Evolutionary conservation across 805 yeast genomes (phyloP).

Genomic region (Ogataea polymorpha): DNA sequence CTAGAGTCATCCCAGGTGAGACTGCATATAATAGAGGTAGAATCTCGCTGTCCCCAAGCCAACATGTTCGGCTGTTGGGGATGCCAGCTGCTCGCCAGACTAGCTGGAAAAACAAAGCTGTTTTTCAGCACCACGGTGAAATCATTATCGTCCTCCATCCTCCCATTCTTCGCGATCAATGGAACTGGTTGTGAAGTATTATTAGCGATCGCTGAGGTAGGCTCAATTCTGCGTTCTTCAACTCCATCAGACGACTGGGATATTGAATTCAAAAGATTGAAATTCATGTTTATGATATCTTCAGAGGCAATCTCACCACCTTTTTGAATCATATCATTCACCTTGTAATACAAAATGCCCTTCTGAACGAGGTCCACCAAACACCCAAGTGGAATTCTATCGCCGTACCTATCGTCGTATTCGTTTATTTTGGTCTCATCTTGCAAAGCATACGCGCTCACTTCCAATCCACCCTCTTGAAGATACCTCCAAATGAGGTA

Average conservation of each 20-base stretch:
- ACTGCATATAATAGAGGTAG: slow-evolving; percentile 26
- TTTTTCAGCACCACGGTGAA: slow-evolving; percentile 41
- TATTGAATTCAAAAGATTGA: slow-evolving; percentile 55
- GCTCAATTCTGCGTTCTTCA: slow-evolving; percentile 10
- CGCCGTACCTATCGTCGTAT: slow-evolving; percentile 49
- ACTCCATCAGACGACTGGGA: slow-evolving; percentile 12
- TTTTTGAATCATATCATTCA: slow-evolving; percentile 49
- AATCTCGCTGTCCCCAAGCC: slow-evolving; percentile 49
- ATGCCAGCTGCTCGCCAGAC: slow-evolving; percentile 54
- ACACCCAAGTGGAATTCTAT: slow-evolving; percentile 69
- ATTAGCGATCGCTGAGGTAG: background rate
- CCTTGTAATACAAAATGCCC: slow-evolving; percentile 76
- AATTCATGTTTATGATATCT: slow-evolving; percentile 31
- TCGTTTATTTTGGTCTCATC: slow-evolving; percentile 64
- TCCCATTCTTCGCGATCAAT: background rate
- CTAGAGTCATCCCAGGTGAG: slow-evolving; percentile 18
- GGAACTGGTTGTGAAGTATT: background rate
- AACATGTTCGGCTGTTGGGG: slow-evolving; percentile 44
- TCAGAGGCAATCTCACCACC: slow-evolving; percentile 17
- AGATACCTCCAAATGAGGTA: slow-evolving; percentile 90
- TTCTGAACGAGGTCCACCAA: slow-evolving; percentile 79
- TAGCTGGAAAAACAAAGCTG: slow-evolving; percentile 37
- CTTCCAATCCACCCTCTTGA: slow-evolving; percentile 77
- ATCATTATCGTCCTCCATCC: slow-evolving; percentile 13
- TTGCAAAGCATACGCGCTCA: slow-evolving; percentile 77